phyloP scores from a whole-genome alignment of 495 filamentous ascomycete species.

The Neurospora sublineolata region DNA sequence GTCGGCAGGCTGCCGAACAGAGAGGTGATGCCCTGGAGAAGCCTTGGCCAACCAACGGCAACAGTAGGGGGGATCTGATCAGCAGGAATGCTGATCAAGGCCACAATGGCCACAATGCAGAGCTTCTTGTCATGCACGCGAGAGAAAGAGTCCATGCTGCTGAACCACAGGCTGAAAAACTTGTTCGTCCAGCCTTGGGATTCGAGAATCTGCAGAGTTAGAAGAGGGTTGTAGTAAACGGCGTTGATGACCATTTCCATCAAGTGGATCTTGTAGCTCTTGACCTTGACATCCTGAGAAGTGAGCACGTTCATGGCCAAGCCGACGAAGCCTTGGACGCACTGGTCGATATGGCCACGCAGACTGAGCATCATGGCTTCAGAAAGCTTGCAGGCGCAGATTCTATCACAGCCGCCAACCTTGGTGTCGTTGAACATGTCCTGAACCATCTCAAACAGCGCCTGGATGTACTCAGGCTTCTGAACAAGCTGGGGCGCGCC shows the following conservation, averaged over 20 bases:
- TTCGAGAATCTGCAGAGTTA: conserved; percentile 77
- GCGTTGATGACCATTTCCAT: conserved; percentile 99
- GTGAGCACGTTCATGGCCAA: conserved; percentile 77
- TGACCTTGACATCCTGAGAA: conserved; percentile 59
- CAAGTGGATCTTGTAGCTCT: conserved; percentile 85
- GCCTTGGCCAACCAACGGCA: conserved; percentile 90
- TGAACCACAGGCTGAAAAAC: conserved; percentile 97
- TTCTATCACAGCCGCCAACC: conserved; percentile 81
- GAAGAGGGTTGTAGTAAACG: conserved; percentile 86
- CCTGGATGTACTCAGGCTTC: conserved; percentile 75
- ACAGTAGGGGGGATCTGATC: conserved; percentile 77
- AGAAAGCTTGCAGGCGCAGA: conserved; percentile 97
- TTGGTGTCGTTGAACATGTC: conserved; percentile 65
- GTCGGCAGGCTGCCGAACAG: conserved; percentile 86
- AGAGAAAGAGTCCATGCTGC: conserved; percentile 84
- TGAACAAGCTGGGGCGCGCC: conserved; percentile 67
- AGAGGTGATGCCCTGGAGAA: conserved; percentile 79
- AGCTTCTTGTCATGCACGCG: conserved; percentile 97
- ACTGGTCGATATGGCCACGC: conserved; percentile 77
- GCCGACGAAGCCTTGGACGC: conserved; percentile 74
- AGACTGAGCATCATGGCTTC: conserved; percentile 95
- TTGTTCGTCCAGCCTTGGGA: conserved; percentile 95
- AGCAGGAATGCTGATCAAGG: conserved; percentile 59
- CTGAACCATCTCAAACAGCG: conserved; percentile 72
- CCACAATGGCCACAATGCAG: conserved; percentile 85